These are phyloP conservation scores for Amorphotheca resinae DNA, from an alignment of 495 filamentous ascomycete species.

Conservation along the genomic window DNA sequence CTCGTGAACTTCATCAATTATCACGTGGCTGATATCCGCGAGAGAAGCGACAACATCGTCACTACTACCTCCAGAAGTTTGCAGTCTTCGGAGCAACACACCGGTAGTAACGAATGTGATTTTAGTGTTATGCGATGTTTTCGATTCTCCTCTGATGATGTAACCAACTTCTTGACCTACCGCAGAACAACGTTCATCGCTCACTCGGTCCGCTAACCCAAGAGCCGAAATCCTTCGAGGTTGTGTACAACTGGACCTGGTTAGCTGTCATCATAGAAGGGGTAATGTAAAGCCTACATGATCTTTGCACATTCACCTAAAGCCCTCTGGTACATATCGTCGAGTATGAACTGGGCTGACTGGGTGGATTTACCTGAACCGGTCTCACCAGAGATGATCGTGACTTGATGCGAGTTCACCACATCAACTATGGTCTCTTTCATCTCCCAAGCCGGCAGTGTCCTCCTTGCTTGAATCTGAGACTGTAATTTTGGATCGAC, in stretches of 20 bases:
- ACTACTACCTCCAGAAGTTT: constrained; percentile 67
- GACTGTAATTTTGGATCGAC: constrained; percentile 46
- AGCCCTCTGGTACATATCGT: constrained; percentile 70
- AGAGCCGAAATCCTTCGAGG: constrained; percentile 90
- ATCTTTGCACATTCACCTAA: constrained; percentile 77
- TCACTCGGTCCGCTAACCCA: constrained; percentile 86
- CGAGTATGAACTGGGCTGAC: constrained; percentile 88
- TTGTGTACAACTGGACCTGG: constrained; percentile 54
- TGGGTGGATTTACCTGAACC: constrained; percentile 96
- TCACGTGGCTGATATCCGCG: constrained; percentile 83
- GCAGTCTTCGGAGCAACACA: constrained; percentile 80
- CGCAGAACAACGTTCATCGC: constrained; percentile 70
- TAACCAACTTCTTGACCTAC: constrained; percentile 91
- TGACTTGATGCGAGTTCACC: constrained; percentile 67
- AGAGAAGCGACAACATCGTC: constrained; percentile 69
- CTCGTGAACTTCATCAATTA: constrained; percentile 97
- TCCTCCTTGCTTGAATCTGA: constrained; percentile 56
- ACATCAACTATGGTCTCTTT: constrained; percentile 61
- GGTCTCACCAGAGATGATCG: constrained; percentile 93
- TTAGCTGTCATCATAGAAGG: constrained; percentile 5
- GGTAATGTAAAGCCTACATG: constrained; percentile 27
- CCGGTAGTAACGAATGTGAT: constrained; percentile 96
- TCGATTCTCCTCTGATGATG: constrained; percentile 85
- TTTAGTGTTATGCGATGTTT: constrained; percentile 51
- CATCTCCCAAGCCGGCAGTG: constrained; percentile 79